Evolutionary conservation across 2,329 filamentous ascomycete genomes (phyloP).

Genomic region (Colletotrichum kahawae): DNA sequence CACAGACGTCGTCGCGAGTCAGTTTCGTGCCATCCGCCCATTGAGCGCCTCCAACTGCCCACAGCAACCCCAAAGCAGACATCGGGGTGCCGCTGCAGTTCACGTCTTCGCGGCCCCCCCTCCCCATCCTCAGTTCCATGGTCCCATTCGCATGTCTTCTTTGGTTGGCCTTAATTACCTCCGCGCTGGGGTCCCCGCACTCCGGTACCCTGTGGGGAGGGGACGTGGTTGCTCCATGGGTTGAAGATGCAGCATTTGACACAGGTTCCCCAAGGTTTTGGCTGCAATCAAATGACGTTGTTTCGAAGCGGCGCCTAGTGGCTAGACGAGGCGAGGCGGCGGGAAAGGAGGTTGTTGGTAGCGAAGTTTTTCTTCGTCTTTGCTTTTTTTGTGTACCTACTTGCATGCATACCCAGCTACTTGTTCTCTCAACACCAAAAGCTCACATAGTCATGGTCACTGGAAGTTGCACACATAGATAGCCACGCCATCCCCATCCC

Average conservation of each 20-base stretch:
- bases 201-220: not conserved
- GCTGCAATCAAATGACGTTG: conserved; percentile 13
- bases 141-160: not conserved
- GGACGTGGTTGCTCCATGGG: not conserved
- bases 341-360: not conserved
- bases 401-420: not conserved
- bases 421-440: not conserved
- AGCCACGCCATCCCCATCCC: not conserved
- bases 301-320: not conserved
- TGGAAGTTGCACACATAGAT: conserved; percentile 1
- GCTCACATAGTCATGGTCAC: not conserved
- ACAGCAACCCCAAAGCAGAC: not conserved
- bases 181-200: conserved; percentile 20
- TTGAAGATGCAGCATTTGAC: conserved; percentile 5
- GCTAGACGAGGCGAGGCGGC: not conserved
- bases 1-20: not conserved
- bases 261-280: conserved; percentile 8
- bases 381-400: not conserved
- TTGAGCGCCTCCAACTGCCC: conserved; percentile 9
- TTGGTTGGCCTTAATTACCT: not conserved
- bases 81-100: not conserved
- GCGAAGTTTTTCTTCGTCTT: not conserved
- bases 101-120: not conserved
- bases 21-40: not conserved
- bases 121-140: not conserved